Conservation (phyloP, 108 stramenopile species). For the Cyclotella distinguenda region DNA sequence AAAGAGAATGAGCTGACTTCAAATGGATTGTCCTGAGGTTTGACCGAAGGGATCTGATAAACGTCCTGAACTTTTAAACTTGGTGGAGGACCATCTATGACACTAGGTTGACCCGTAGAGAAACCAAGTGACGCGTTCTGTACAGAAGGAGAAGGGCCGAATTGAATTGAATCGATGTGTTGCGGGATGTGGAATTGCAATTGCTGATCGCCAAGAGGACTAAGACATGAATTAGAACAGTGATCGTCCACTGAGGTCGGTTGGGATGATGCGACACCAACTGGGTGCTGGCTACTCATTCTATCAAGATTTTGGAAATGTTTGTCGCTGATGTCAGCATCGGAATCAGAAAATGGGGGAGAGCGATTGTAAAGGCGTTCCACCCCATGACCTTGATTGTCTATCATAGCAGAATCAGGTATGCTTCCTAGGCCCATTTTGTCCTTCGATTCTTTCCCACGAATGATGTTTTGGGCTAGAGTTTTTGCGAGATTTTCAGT, state of each 20-base stretch:
- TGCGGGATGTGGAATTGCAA: slow-evolving; percentile 6
- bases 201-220: neutral
- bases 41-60: slow-evolving; percentile 1
- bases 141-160: slow-evolving; percentile 2
- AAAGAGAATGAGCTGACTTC: neutral
- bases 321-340: neutral
- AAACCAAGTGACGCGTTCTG: slow-evolving; percentile 8
- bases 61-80: too few relatives aligned
- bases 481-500: slow-evolving; percentile 13
- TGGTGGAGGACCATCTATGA: too few relatives aligned
- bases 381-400: too few relatives aligned
- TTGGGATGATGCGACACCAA: neutral
- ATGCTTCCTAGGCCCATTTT: neutral
- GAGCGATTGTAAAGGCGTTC: too few relatives aligned
- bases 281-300: neutral
- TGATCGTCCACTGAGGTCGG: neutral
- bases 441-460: slow-evolving; percentile 7
- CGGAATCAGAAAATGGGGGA: too few relatives aligned
- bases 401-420: neutral
- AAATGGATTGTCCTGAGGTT: neutral
- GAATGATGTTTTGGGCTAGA: slow-evolving; percentile 17
- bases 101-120: neutral
- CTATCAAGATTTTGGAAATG: neutral
- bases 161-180: neutral
- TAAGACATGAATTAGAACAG: neutral